Evolutionary conservation across 2,329 filamentous ascomycete genomes (phyloP), one percentile per base, ranked within the genome.

Genomic region (Alternaria metachromatica): DNA sequence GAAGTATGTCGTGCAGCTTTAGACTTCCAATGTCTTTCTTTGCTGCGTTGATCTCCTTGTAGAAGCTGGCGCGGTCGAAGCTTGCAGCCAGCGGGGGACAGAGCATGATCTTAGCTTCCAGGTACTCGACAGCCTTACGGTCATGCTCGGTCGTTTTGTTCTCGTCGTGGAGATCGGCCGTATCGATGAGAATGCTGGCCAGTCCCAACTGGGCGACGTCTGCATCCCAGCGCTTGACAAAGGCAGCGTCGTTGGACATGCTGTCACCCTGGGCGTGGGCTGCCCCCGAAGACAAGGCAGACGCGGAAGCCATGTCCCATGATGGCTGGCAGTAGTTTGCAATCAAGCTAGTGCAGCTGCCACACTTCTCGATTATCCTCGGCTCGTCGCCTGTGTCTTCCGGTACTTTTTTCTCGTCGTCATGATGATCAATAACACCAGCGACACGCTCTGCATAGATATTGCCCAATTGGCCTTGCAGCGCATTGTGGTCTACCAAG

Each of bases 341-440:
- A 1, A 96, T 84, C 2, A 94, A 81, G 63, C 90, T 93, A 66
- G 87, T 86, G 80, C 92, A 95, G 78, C 91, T 94, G 5, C 92
- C 93, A 60, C 85, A 85, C 58, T 86, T 88, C 66, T 87, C 83
- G 20, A 96, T 84, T 2, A 93, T 80, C 18, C 91, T 84, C 1
- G 89, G 87, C 6, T 84, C 78, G 0, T 82, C 82, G 4, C 80
- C 82, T 1, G 80, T 81, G 11, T 85, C 81, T 53, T 73, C 41
- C 0, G 85, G 77, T 0, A 93, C 82, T 7, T 76, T 81, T 6
- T 82, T 78, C 73, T 96, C 92, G 65, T 96, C 92, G 1, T 87
- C 89, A 76, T 96, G 93, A 79, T 96, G 92, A 78, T 96, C 92
- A 58, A 96, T 86, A 67, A 90, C 90, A 5, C 90, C 91, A 5